Evolutionary conservation across 768 basidiomycete species (phyloP), one percentile per base, ranked within the genome.

Genomic region (Gautieria morchelliformis): DNA sequence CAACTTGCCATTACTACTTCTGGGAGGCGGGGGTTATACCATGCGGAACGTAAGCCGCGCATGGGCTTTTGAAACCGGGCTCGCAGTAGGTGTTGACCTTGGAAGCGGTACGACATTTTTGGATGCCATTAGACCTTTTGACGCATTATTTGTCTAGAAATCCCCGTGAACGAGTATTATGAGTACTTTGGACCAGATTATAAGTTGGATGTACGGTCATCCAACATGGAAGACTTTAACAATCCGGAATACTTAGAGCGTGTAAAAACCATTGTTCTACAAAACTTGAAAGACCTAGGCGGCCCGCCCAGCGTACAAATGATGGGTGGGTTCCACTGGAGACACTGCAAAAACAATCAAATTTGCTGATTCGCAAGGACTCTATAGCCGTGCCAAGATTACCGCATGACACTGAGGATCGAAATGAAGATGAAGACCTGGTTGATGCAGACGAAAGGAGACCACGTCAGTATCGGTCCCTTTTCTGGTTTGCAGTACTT

Each of bases 131-230:
- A 12, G 0, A 37, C n/a, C n/a, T 40, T 22, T 41, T 58, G 33
- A 47, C 14, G 35, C n/a, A 15, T 56, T 3, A 56, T 22, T 10
- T 35, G 30, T 24, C 27, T 20, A 94, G 95, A 91, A 67, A 95
- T 99, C 54, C 96, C 96, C 2, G 87, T 94, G 61, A 99, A 98
- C 66, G 96, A 99, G 72, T 99, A 98, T 72, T 98, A 94, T 66
- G 95, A 98, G 67, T 98, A 98, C 70, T 98, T 97, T 69, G 96
- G 96, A 0, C 96, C 96, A 3, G 92, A 95, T 65, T 97, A 98
- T 66, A 83, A 93, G 67, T 79, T 99, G 33, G 92, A 99, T 67
- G 96, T 99, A 30, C 90, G 87, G 64, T 74, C 92, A 12, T 93
- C 91, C 12, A 99, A 98, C 67, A 88, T 92, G 59, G 93, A 96